phyloP scores from a whole-genome alignment of 345 rosid species.

The Bruguiera parviflora region DNA sequence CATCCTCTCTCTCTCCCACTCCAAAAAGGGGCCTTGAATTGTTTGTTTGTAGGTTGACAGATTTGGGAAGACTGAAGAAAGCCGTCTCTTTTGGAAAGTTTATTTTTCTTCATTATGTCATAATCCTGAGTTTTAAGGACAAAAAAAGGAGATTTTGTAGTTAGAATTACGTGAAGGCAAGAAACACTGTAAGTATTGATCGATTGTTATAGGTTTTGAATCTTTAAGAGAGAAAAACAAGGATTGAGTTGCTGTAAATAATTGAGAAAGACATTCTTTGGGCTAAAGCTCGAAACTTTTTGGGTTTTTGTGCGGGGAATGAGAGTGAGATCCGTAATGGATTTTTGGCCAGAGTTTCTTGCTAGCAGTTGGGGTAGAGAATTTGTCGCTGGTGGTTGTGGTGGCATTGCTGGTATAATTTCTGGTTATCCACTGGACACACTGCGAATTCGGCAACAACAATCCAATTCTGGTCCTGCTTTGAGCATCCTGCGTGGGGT shows the following conservation, averaged over 20 bases:
- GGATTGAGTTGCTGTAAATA: background rate
- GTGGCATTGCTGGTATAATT: slow-evolving; percentile 89
- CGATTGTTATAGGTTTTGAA: too few relatives aligned
- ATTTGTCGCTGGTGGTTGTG: slow-evolving; percentile 89
- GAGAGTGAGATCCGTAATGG: slow-evolving; percentile 42
- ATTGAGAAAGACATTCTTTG: background rate
- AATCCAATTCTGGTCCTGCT: slow-evolving; percentile 70
- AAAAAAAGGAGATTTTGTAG: too few relatives aligned
- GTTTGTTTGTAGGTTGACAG: too few relatives aligned
- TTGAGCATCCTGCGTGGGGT: slow-evolving; percentile 52
- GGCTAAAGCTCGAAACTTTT: background rate
- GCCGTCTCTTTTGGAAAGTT: too few relatives aligned
- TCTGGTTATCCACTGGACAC: slow-evolving; percentile 94
- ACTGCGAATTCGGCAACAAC: slow-evolving; percentile 70
- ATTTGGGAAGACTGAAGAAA: too few relatives aligned
- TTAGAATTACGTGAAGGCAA: too few relatives aligned
- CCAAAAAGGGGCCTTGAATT: too few relatives aligned
- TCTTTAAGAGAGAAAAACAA: background rate
- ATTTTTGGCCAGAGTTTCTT: slow-evolving; percentile 92
- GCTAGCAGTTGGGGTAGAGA: slow-evolving; percentile 81
- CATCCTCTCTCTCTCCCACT: too few relatives aligned
- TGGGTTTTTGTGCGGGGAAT: background rate
- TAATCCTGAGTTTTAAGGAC: too few relatives aligned
- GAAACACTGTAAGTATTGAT: too few relatives aligned
- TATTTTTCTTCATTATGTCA: too few relatives aligned